Percentiles rank a stretch among this genome's conserved stretches.
These are phyloP conservation scores for Fusarium sarcochroum DNA, from an alignment of 2,329 filamentous ascomycete species.

Conservation along the genomic window DNA sequence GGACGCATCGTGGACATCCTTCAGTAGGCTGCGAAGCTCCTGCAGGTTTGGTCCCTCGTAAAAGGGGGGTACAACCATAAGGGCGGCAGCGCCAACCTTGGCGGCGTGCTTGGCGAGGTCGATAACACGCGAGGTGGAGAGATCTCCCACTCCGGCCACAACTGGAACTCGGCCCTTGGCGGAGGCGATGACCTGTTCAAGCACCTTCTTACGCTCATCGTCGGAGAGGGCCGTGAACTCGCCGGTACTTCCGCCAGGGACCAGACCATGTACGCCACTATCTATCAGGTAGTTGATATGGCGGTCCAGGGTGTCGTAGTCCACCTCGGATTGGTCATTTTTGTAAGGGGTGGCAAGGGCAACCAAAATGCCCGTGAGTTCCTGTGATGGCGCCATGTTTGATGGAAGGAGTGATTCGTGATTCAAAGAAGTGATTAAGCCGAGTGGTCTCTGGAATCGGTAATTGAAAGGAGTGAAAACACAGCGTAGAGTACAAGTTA, in stretches of 20 bases:
- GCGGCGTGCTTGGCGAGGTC: constrained; percentile 51
- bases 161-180: constrained; percentile 59
- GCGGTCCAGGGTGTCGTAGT: constrained; percentile 49
- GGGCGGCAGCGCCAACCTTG: constrained; percentile 55
- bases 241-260: constrained; percentile 63
- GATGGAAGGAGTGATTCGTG: not conserved
- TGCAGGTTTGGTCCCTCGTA: constrained; percentile 61
- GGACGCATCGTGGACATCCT: constrained; percentile 57
- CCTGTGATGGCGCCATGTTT: constrained; percentile 40
- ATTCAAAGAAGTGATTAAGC: too few species aligned
- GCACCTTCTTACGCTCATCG: constrained; percentile 61
- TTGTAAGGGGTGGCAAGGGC: constrained; percentile 64
- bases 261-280: constrained; percentile 63
- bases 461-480: too few species aligned
- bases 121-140: constrained; percentile 54
- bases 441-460: too few species aligned
- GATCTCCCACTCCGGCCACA: constrained; percentile 60
- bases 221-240: constrained; percentile 62
- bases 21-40: constrained; percentile 54
- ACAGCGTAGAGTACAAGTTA: too few species aligned
- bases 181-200: constrained; percentile 54
- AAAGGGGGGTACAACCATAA: constrained; percentile 66
- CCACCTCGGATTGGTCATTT: constrained; percentile 56
- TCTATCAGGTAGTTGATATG: constrained; percentile 62
- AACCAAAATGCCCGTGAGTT: constrained; percentile 60